These are phyloP conservation scores for Trichaptum fuscoviolaceum DNA, from an alignment of 768 basidiomycete genomes.

Conservation along the genomic window DNA sequence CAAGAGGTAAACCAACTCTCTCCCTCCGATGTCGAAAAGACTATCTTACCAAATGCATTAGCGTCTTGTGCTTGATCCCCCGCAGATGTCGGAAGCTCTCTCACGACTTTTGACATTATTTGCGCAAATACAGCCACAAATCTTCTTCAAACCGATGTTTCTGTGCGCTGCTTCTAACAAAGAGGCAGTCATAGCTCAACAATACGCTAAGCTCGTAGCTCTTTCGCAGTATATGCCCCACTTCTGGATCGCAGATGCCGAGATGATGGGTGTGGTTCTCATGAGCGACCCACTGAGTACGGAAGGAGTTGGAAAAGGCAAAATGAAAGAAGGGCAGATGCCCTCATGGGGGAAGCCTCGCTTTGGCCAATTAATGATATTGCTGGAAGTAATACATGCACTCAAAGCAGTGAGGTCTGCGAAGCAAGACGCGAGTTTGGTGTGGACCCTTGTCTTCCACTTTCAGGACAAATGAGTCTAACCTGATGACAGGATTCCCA, in stretches of 20 bases:
- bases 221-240: conserved; percentile 51
- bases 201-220: conserved; percentile 49
- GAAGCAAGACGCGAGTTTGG: conserved; percentile 31
- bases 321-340: conserved; percentile 14
- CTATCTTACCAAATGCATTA: conserved; percentile 18
- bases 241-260: conserved; percentile 63
- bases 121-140: conserved; percentile 48
- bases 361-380: conserved; percentile 56
- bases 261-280: conserved; percentile 70
- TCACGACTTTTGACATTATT: conserved; percentile 46
- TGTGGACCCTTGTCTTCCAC: neutral
- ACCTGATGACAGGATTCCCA: neutral
- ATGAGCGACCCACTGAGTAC: conserved; percentile 42
- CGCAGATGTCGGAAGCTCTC: conserved; percentile 41
- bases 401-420: conserved; percentile 39
- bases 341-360: conserved; percentile 43
- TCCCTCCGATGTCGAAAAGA: neutral
- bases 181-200: conserved; percentile 51
- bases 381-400: conserved; percentile 55
- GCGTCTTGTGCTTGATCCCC: conserved; percentile 52
- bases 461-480: neutral
- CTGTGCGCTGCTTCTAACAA: conserved; percentile 61
- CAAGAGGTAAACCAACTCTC: conserved; percentile 8
- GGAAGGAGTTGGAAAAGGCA: conserved; percentile 15
- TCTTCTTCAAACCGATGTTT: conserved; percentile 72